A percentile compares a stretch with the other conserved stretches of the same genome.
Conservation (phyloP, 1,139 yeast species). For the Pichia terricola region DNA sequence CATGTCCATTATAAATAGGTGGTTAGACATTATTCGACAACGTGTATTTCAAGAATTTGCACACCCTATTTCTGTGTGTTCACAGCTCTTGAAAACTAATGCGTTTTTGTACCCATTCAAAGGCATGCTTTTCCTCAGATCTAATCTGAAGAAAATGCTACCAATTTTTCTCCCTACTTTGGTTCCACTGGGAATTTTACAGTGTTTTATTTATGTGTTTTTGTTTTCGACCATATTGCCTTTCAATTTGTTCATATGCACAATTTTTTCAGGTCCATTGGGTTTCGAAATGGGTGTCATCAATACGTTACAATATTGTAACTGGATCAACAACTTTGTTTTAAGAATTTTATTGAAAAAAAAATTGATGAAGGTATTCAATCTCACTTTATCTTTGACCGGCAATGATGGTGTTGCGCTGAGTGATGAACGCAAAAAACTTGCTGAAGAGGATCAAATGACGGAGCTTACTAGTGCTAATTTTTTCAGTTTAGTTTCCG, state of each 20-base stretch:
- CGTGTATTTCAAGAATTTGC: conserved; percentile 15
- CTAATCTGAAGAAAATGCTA: conserved; percentile 15
- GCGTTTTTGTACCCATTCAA: conserved; percentile 17
- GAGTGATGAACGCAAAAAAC: too few species aligned
- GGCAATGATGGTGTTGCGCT: conserved; percentile 19
- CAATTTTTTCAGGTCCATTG: conserved; percentile 19
- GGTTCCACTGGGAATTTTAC: conserved; percentile 17
- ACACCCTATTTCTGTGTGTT: conserved; percentile 14
- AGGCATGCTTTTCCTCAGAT: conserved; percentile 18
- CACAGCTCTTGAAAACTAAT: conserved; percentile 13
- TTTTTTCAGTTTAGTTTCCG: conserved; percentile 1
- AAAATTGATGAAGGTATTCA: conserved; percentile 20
- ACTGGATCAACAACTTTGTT: conserved; percentile 16
- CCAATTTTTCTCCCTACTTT: conserved; percentile 18
- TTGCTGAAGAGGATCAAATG: too few species aligned
- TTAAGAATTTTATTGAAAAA: conserved; percentile 17
- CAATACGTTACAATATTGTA: conserved; percentile 19
- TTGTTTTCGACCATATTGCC: conserved; percentile 17
- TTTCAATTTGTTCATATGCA: conserved; percentile 16
- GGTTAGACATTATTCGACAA: conserved; percentile 14
- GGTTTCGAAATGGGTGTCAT: conserved; percentile 18
- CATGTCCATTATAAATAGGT: conserved; percentile 3
- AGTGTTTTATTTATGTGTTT: conserved; percentile 12
- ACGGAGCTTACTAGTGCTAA: background rate
- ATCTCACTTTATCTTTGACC: conserved; percentile 18